Base-by-base conservation (phyloP, 75 land plant species). In the Gnetum montanum region DNA sequence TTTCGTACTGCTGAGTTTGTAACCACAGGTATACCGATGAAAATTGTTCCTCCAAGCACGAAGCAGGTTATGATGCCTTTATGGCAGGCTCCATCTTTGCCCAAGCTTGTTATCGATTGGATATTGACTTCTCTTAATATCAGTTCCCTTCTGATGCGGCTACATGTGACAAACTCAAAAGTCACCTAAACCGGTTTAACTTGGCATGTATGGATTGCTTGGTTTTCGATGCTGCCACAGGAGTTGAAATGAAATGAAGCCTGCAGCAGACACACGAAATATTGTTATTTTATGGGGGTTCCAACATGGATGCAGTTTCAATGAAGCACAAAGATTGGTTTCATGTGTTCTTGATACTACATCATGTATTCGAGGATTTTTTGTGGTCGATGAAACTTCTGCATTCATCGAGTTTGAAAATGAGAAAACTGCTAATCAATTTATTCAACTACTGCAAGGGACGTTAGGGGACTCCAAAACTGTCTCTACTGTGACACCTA, bases 51-150 rank as follows among this genome's bases (percentile, higher is more conserved):
- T 71, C 70, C 4, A 91, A 81, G 64, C 98, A 93, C 61, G 98
- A 93, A 75, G 98, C 98, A 43, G 98, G 98, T 7, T 93, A 82
- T 67, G 98, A 93, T 75, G 98, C 98, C 43, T 92, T 84, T 56
- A 91, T 89, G 95, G 79, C 95, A 6, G 96, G 96, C n/a, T 79
- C 82, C 57, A 67, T 91, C 18, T 91, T 91, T 74, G 88, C 85
- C 35, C 88, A 83, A 49, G 59, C 70, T 29, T 91, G 97, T 72
- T 66, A 69, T 60, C 70, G 69, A 46, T 46, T 87, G 16, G 80
- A 81, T 15, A 46, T 91, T 43, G 65, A 86, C 46, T 76, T 84
- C 8, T 55, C 54, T 24, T 2, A 27, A 1, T 43, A 46, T 51
- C 38, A 58, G 31, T 10, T 68, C 1, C 20, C 57, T 26, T 22